Evolutionary conservation across 2,329 filamentous ascomycete genomes (phyloP).

Genomic region (Microcera coccophila): DNA sequence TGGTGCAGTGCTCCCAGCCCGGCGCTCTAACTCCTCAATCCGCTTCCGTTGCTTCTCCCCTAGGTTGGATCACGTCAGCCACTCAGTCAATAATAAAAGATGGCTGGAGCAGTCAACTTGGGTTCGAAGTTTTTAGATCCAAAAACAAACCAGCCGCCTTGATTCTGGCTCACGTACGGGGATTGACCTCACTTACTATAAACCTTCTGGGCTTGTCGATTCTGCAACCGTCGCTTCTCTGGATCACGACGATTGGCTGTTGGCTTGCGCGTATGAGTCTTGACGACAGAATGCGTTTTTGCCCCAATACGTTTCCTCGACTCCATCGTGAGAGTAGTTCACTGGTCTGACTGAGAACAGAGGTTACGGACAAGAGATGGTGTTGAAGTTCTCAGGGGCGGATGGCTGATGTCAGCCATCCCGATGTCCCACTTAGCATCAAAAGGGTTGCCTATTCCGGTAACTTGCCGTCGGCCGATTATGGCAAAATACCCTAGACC

Average conservation of each 20-base stretch:
- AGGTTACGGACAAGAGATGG: background rate
- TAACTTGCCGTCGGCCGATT: background rate
- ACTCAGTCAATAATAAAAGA: background rate
- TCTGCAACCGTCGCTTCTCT: slow-evolving; percentile 26
- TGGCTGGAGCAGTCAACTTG: too few species aligned
- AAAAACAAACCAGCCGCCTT: too few species aligned
- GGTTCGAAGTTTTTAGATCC: too few species aligned
- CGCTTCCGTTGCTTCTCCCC: slow-evolving; percentile 28
- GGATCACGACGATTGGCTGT: slow-evolving; percentile 20
- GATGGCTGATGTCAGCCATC: slow-evolving; percentile 27
- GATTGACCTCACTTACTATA: slow-evolving; percentile 34
- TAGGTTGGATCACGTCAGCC: slow-evolving; percentile 25
- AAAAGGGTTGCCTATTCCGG: slow-evolving; percentile 5
- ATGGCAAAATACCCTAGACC: too few species aligned
- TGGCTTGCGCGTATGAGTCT: slow-evolving; percentile 8
- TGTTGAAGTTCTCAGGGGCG: background rate
- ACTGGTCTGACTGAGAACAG: background rate
- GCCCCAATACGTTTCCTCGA: background rate
- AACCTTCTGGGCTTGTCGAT: slow-evolving; percentile 48
- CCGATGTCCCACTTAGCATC: slow-evolving; percentile 2
- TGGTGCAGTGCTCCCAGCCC: slow-evolving; percentile 9
- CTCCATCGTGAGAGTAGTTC: background rate
- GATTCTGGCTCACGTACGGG: too few species aligned
- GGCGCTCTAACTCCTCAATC: slow-evolving; percentile 25
- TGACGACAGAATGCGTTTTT: background rate